phyloP scores from a whole-genome alignment of 2,329 filamentous ascomycete species.

The Aspergillus novofumigatus region DNA sequence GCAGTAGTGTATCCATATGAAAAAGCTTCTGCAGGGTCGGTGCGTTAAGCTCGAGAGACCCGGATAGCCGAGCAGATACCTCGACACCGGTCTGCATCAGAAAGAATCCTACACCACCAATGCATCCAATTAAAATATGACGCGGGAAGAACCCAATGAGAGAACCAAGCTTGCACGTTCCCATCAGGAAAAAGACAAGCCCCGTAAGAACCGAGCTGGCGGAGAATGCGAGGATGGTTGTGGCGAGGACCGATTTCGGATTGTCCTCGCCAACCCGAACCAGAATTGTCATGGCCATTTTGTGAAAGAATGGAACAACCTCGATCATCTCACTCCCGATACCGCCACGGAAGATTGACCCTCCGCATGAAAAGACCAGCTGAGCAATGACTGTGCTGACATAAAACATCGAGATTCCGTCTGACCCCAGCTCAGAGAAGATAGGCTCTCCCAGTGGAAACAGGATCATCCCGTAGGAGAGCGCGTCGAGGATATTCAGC shows the following conservation, averaged over 20 bases:
- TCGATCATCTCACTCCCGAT: constrained; percentile 98
- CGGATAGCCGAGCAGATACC: constrained; percentile 83
- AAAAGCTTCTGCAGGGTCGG: constrained; percentile 72
- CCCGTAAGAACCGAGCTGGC: constrained; percentile 89
- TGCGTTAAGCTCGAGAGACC: constrained; percentile 76
- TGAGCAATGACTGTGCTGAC: constrained; percentile 95
- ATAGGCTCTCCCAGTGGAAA: constrained; percentile 86
- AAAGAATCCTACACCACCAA: constrained; percentile 95
- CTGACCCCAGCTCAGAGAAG: constrained; percentile 80
- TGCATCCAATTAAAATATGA: constrained; percentile 94
- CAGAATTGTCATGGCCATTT: constrained; percentile 90
- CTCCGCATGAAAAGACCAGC: constrained; percentile 76
- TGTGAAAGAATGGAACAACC: constrained; percentile 97
- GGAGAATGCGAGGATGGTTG: constrained; percentile 87
- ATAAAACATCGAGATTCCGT: constrained; percentile 98
- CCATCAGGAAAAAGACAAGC: constrained; percentile 86
- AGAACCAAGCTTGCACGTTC: constrained; percentile 79
- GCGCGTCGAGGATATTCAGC: constrained; percentile 86
- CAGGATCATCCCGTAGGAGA: constrained; percentile 95
- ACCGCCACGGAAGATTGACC: constrained; percentile 84
- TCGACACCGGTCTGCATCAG: constrained; percentile 87
- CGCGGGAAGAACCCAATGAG: constrained; percentile 95
- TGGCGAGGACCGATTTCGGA: constrained; percentile 82
- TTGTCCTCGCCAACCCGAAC: constrained; percentile 72
- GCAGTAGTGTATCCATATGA: constrained; percentile 65